These are phyloP conservation scores for Aspergillus niger DNA, from an alignment of 2,329 filamentous ascomycete genomes.

Conservation along the genomic window DNA sequence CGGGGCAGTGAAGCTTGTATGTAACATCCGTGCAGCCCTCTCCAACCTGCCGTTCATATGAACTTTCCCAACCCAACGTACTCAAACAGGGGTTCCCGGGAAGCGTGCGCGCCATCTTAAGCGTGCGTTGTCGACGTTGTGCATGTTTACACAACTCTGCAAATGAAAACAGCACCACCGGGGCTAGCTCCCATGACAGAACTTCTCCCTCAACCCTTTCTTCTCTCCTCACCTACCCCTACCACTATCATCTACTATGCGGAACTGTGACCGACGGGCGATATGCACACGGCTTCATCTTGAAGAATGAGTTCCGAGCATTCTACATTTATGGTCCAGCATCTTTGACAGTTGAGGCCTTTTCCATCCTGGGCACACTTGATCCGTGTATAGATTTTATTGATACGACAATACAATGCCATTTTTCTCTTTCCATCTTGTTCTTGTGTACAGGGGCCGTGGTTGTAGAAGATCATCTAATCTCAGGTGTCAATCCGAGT, in stretches of 20 bases:
- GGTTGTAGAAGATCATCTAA: neutral
- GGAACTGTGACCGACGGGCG: neutral
- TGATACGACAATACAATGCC: neutral
- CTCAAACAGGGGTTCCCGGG: neutral
- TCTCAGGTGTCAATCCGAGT: neutral
- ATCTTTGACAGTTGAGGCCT: neutral
- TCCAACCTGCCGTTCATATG: neutral
- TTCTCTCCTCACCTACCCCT: neutral
- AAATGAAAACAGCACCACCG: neutral
- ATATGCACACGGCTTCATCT: neutral
- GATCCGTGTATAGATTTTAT: neutral
- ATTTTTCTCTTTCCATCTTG: neutral
- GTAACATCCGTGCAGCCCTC: neutral
- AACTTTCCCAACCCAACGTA: neutral
- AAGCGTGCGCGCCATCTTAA: neutral
- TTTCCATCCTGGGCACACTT: neutral
- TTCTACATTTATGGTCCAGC: neutral
- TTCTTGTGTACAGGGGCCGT: neutral
- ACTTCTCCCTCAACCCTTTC: neutral
- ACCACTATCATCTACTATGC: neutral
- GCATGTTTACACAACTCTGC: neutral
- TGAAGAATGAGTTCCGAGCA: neutral
- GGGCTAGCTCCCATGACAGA: neutral
- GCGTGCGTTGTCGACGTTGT: neutral
- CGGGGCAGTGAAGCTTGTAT: slow-evolving; percentile 10